Conservation (phyloP, 306 rosid species). For the Amphicarpaea edgeworthii region DNA sequence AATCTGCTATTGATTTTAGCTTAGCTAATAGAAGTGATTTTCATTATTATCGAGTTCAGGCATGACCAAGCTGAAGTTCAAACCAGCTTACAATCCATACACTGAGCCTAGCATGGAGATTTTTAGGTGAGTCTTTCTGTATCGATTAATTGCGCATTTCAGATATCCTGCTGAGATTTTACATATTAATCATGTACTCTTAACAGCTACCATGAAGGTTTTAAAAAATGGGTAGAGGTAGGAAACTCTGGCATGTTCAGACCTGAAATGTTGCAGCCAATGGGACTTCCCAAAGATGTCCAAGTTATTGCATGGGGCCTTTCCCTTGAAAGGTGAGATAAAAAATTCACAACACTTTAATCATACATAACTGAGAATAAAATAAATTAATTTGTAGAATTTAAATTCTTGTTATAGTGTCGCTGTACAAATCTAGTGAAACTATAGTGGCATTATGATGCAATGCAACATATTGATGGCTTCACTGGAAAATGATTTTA, state of each 20-base stretch:
- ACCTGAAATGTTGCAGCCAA: slow-evolving; percentile 97
- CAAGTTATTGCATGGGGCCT: slow-evolving; percentile 97
- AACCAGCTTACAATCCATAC: slow-evolving; percentile 97
- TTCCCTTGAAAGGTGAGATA: slow-evolving; percentile 87
- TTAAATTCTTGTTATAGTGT: background rate
- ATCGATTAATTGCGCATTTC: slow-evolving; percentile 34
- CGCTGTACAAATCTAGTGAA: background rate
- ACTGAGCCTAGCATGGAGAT: slow-evolving; percentile 99
- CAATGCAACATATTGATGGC: slow-evolving; percentile 25
- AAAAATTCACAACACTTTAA: too few species aligned
- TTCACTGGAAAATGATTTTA: slow-evolving; percentile 1
- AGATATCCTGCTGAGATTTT: slow-evolving; percentile 6
- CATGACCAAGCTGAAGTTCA: slow-evolving; percentile 83
- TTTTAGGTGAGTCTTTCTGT: slow-evolving; percentile 66
- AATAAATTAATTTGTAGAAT: background rate
- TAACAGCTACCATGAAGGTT: slow-evolving; percentile 91
- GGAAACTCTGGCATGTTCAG: slow-evolving; percentile 99
- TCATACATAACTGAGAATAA: background rate
- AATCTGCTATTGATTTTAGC: slow-evolving; percentile 5
- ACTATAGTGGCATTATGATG: background rate
- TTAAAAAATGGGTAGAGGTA: slow-evolving; percentile 87
- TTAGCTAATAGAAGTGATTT: background rate
- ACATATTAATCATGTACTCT: slow-evolving; percentile 9
- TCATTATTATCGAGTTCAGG: slow-evolving; percentile 60
- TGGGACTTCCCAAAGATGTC: slow-evolving; percentile 98